Percentiles rank a stretch among this genome's conserved stretches.
Conservation (phyloP, 2,329 filamentous ascomycete genomes). For the Colletotrichum tanaceti region DNA sequence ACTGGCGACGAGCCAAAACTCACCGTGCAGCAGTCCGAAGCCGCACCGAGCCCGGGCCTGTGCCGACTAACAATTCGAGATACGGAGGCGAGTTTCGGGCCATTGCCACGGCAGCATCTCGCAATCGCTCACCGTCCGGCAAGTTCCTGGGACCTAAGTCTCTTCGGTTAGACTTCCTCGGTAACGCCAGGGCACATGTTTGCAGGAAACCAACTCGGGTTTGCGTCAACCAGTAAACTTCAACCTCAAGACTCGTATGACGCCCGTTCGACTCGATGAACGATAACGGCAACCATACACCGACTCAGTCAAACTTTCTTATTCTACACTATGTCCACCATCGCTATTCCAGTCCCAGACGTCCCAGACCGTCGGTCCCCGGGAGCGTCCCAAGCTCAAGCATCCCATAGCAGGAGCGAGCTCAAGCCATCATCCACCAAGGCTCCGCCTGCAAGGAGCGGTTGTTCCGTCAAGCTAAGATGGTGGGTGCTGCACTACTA, state of each 20-base stretch:
- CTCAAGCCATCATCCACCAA: slow-evolving; percentile 27
- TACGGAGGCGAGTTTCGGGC: slow-evolving; percentile 25
- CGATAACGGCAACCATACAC: slow-evolving; percentile 6
- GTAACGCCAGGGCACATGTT: slow-evolving; percentile 10
- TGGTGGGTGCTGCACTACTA: slow-evolving; percentile 4
- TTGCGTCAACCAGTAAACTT: slow-evolving; percentile 18
- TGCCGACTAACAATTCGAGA: slow-evolving; percentile 15
- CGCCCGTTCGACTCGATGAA: background rate
- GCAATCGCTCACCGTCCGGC: background rate
- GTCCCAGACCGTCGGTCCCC: background rate
- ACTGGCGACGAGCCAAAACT: slow-evolving; percentile 26
- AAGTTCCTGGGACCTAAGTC: slow-evolving; percentile 1
- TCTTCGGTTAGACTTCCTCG: slow-evolving; percentile 1
- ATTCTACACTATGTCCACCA: background rate
- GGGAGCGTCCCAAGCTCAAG: background rate
- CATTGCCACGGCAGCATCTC: slow-evolving; percentile 5
- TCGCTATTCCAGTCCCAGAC: background rate
- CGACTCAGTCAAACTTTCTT: slow-evolving; percentile 14
- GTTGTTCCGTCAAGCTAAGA: slow-evolving; percentile 30
- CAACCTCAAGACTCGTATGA: background rate
- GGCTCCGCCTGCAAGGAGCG: slow-evolving; percentile 18
- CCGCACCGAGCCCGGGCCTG: slow-evolving; percentile 30
- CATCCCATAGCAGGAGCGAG: slow-evolving; percentile 29
- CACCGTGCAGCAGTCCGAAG: slow-evolving; percentile 33
- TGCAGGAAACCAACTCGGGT: background rate